Percentiles rank a stretch among this genome's conserved stretches.
These are phyloP conservation scores for Pseudofabraea citricarpa DNA, from an alignment of 2,329 filamentous ascomycete species.

Conservation along the genomic window DNA sequence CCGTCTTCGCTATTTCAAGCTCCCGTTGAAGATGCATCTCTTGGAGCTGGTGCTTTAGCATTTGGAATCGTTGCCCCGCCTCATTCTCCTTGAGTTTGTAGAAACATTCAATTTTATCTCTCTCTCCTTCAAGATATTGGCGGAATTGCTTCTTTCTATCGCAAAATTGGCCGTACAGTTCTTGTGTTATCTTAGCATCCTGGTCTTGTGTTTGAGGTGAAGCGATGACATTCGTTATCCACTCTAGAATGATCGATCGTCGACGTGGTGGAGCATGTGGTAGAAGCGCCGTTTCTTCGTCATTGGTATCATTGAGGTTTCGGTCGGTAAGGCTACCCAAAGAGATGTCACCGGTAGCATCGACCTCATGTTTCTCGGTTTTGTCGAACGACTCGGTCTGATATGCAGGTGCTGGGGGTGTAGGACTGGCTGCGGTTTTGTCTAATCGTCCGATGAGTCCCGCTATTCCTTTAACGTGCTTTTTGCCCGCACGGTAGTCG, in stretches of 20 bases:
- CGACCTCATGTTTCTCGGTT: too few relatives aligned
- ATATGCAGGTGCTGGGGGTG: slow-evolving; percentile 9
- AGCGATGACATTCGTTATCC: background rate
- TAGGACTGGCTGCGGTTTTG: slow-evolving; percentile 11
- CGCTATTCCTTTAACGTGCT: slow-evolving; percentile 79
- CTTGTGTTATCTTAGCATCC: background rate
- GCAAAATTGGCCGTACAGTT: background rate
- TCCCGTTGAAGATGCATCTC: background rate
- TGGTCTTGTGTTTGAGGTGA: background rate
- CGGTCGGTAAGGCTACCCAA: too few relatives aligned
- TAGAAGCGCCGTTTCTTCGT: background rate
- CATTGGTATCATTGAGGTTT: too few relatives aligned
- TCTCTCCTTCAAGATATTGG: background rate
- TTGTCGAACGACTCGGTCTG: slow-evolving; percentile 15
- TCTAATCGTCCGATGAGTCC: slow-evolving; percentile 64
- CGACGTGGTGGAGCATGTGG: slow-evolving; percentile 12
- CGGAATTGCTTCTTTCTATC: background rate
- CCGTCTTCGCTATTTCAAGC: background rate
- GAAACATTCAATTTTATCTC: slow-evolving; percentile 28
- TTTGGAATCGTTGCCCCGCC: slow-evolving; percentile 8
- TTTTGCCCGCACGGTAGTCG: slow-evolving; percentile 94
- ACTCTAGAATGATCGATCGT: slow-evolving; percentile 3
- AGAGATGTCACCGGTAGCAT: too few relatives aligned
- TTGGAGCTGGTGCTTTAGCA: slow-evolving; percentile 43
- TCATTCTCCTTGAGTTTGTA: slow-evolving; percentile 35